These are phyloP conservation scores for Juglanconis oblonga DNA, from an alignment of 2,329 filamentous ascomycete genomes.

Conservation along the genomic window DNA sequence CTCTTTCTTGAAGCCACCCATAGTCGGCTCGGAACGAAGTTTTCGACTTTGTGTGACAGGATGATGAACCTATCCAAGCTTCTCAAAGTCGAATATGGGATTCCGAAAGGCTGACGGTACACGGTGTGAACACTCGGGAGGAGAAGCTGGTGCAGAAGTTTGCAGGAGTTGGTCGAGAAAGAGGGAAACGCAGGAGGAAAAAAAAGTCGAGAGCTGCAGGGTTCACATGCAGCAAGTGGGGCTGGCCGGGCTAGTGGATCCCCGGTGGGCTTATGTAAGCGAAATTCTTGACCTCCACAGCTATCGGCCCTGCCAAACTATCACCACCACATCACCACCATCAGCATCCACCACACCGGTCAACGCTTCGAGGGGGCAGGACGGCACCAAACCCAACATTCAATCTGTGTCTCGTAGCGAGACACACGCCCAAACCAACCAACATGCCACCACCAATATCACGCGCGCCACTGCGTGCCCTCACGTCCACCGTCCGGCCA, in stretches of 20 bases:
- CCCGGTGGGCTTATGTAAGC: conserved; percentile 2
- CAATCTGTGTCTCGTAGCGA: neutral
- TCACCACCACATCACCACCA: neutral
- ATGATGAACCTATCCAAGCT: neutral
- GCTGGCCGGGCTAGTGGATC: neutral
- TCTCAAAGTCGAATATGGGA: neutral
- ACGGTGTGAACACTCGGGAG: conserved; percentile 25
- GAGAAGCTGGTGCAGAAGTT: conserved; percentile 21
- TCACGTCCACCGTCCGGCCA: conserved; percentile 17
- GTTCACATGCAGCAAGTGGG: conserved; percentile 8
- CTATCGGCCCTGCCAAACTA: neutral
- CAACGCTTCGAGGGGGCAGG: conserved; percentile 4
- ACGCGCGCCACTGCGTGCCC: conserved; percentile 22
- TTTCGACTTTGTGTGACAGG: neutral
- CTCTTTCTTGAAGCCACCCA: conserved; percentile 95
- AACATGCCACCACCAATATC: conserved; percentile 19
- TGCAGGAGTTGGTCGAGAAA: conserved; percentile 15
- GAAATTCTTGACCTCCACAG: conserved; percentile 8
- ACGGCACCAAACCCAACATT: neutral
- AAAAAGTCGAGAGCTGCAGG: conserved; percentile 15
- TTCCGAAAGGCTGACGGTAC: neutral
- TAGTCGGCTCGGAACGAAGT: conserved; percentile 34
- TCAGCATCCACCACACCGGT: neutral
- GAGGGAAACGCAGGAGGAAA: conserved; percentile 3
- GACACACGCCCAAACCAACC: neutral